Base-by-base conservation (phyloP, 2,329 filamentous ascomycete genomes). In the Hysterium pulicare region DNA sequence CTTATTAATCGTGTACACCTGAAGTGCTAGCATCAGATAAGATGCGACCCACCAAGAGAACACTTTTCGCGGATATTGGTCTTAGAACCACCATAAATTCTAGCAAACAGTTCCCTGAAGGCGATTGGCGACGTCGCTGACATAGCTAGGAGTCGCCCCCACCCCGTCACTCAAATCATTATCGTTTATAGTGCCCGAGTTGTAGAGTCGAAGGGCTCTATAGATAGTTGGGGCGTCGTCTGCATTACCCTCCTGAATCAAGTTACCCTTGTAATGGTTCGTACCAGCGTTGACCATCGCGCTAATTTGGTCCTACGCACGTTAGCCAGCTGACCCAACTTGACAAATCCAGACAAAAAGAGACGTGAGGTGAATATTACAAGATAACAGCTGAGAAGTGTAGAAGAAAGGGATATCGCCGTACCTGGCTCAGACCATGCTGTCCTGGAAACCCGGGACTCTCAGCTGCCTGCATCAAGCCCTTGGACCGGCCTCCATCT, bases 401-500 rank as follows among this genome's bases (percentile, higher is more conserved):
- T n/a, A n/a, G n/a, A n/a, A n/a, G n/a, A n/a, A n/a, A n/a, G n/a
- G n/a, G n/a, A n/a, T n/a, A n/a, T n/a, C n/a, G n/a, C n/a, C n/a
- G n/a, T n/a, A 66, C 62, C 54, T 66, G 60, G 24, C 49, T 46
- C 33, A 67, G 52, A 11, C 56, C 55, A 36, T 60, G 57, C 44
- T 58, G 34, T 16, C 64, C 64, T 0, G 59, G 59, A 46, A 61
- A 69, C 2, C 62, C 64, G 4, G 58, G 58, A 45, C 63, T 63
- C 24, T 60, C 64, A 23, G 55, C 55, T 35, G 60, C 61, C 52
- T 71, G 68, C 68, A 71, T 70, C 30, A 71, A 52, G n/a, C 69
- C 68, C 13, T 62, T 66, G 3, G 65, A 67, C 30, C 22, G 20
- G 40, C 61, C 58, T 13, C 57, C 54, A 41, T 70, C 66, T 15